Base-by-base conservation (phyloP, 140 eudicot species). In the Stevia rebaudiana region DNA sequence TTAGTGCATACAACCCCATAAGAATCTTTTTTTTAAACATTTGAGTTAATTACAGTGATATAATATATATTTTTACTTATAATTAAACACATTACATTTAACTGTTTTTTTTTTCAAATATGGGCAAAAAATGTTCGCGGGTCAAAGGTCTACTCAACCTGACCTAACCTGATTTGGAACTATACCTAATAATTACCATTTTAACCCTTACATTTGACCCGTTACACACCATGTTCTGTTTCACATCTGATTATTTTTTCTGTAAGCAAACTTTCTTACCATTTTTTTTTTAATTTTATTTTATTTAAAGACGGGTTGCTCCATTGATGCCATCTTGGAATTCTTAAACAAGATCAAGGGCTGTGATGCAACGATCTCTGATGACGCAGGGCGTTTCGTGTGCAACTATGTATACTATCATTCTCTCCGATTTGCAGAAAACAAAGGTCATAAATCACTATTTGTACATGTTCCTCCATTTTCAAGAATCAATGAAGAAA, bases 341-440 rank as follows among this genome's bases (percentile, higher is more conserved):
- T 57, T 75, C 18, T 47, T 83, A 57, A 78, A 67, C 62, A 67
- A 65, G 39, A 63, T 64, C 57, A 75, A 68, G 65, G 87, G 83
- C 16, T 44, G 64, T 12, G 83, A 76, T 56, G 85, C 75, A 39
- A 73, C 21, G 68, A 40, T 63, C 21, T 83, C 95, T 0, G 74
- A 78, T 35, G 83, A 86, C 11, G 85, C 87, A 3, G 95, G 87
- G 18, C 90, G 85, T 11, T 86, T 80, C n/a, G 95, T 83, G 59
- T 86, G 95, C 74, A 86, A 86, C 73, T 86, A 75, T 17, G 95
- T 83, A 36, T 86, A 86, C 81, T 86, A 86, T 73, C 95, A 86
- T 50, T 86, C 95, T 40, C 84, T 86, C 73, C 79, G 78, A 2
- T 86, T 75, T 61, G 90, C 90, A 55, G 87, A 86, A 70, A 63